Conservation (phyloP, 2,329 filamentous ascomycete genomes). For the Paraconiothyrium brasiliense region DNA sequence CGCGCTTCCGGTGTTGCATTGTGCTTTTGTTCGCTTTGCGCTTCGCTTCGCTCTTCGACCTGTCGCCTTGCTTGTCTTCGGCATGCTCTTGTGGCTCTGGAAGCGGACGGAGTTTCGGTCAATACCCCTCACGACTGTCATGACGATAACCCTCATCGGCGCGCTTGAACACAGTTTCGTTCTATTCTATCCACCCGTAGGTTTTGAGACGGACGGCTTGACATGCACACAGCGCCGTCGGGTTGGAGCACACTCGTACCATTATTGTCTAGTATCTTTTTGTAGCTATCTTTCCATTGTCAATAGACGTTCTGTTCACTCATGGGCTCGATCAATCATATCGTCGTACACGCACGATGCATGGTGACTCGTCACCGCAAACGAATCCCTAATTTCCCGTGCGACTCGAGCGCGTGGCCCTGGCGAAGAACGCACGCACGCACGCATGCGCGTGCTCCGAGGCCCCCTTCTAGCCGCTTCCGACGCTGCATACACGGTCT, state of each 20-base stretch:
- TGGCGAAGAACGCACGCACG: conserved; percentile 2
- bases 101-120: conserved; percentile 14
- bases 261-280: conserved; percentile 14
- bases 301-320: conserved; percentile 10
- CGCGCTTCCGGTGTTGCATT: conserved; percentile 38
- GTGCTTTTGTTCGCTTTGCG: conserved; percentile 25
- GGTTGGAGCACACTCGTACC: conserved; percentile 6
- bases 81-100: conserved; percentile 1
- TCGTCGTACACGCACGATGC: background rate
- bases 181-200: conserved; percentile 1
- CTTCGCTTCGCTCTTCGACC: conserved; percentile 3
- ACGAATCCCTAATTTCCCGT: conserved; percentile 16
- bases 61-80: background rate
- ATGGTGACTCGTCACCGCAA: conserved; percentile 3
- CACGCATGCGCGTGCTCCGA: background rate
- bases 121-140: conserved; percentile 23
- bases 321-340: background rate
- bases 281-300: background rate
- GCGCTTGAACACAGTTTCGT: conserved; percentile 11
- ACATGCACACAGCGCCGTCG: conserved; percentile 8
- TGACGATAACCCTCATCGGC: conserved; percentile 20
- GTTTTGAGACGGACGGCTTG: conserved; percentile 12
- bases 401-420: conserved; percentile 19
- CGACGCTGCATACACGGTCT: too few species aligned
- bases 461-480: conserved; percentile 9